phyloP scores from a whole-genome alignment of 2,329 filamentous ascomycete species.

The Calonectria montana region DNA sequence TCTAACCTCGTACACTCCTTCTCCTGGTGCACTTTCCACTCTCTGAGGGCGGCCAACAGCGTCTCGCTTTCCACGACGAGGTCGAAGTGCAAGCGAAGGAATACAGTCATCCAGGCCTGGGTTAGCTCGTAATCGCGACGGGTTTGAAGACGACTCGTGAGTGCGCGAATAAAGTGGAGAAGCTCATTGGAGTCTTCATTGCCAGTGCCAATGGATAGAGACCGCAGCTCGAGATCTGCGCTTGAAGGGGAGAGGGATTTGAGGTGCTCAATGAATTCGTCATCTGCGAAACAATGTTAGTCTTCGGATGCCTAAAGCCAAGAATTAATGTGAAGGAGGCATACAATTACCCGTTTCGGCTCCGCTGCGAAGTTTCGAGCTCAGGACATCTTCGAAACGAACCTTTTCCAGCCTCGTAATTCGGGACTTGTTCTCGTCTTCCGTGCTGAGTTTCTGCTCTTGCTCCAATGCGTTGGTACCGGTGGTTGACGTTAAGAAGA shows the following conservation, averaged over 20 bases:
- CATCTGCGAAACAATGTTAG: conserved; percentile 57
- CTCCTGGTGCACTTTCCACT: conserved; percentile 80
- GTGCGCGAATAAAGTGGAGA: conserved; percentile 80
- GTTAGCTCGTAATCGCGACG: conserved; percentile 91
- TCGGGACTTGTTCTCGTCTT: conserved; percentile 67
- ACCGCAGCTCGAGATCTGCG: conserved; percentile 91
- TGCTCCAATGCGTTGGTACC: conserved; percentile 54
- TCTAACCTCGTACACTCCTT: conserved; percentile 78
- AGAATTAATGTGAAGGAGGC: conserved; percentile 41
- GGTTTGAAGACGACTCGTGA: conserved; percentile 76
- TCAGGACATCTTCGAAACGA: conserved; percentile 68
- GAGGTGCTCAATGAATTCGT: conserved; percentile 79
- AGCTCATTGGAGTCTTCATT: conserved; percentile 74
- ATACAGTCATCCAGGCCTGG: conserved; percentile 98
- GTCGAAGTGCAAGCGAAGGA: conserved; percentile 81
- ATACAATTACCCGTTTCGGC: conserved; percentile 70
- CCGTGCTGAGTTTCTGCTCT: conserved; percentile 46
- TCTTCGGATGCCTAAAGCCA: not conserved
- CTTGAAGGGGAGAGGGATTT: conserved; percentile 85
- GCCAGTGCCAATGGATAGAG: conserved; percentile 66
- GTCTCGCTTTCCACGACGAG: conserved; percentile 61
- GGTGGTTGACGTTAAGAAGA: conserved; percentile 84
- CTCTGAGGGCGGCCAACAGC: conserved; percentile 69
- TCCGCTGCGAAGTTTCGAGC: conserved; percentile 65
- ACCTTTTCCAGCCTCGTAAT: conserved; percentile 74